Evolutionary conservation across 2,329 filamentous ascomycete species (phyloP), one percentile per base, ranked within the genome.

Genomic region (Thermothelomyces thermophilus): DNA sequence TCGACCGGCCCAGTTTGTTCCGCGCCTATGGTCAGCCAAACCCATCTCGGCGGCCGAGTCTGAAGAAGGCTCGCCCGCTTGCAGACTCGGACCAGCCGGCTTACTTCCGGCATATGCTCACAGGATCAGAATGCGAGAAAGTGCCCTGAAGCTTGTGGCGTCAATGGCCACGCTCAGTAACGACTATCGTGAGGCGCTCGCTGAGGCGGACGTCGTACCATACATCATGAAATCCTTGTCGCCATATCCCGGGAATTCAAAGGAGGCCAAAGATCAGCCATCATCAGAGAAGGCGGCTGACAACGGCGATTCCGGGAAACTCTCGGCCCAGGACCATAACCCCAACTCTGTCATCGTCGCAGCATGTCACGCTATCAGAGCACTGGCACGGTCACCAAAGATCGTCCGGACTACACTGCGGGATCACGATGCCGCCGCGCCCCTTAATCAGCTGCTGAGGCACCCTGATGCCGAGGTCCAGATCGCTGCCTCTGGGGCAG

Each of bases 341-440:
- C 84, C 90, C 1, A 74, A 81, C 7, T 71, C 80, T 3, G 90
- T 95, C 19, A 74, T 97, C 19, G 76, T 94, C 48, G 90, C 90
- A 17, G 91, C 89, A 1, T 96, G 90, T 63, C 84, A 87, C 62
- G 83, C 87, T 22, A 79, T 90, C 24, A 79, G 87, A 55, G 87
- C 90, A 64, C 73, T 97, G 41, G 88, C 89, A 2, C 81, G 93
- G 36, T 95, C 90, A 1, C 84, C 95, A 19, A 87, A 81, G 63
- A 83, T 91, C 37, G 70, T 97, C 16, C 76, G 93, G 43, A 97
- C 93, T 3, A 86, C 85, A 44, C 71, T 98, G 41, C 87, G 95
- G 51, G 93, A 98, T 66, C 82, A 88, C 52, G 86, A 83, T 5
- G 84, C 95, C 44, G 84, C 86, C 2, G 77, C 82, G 57, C 90